These are phyloP conservation scores for Zygosaccharomyces kombuchaensis DNA, from an alignment of 805 yeast species.

Conservation along the genomic window DNA sequence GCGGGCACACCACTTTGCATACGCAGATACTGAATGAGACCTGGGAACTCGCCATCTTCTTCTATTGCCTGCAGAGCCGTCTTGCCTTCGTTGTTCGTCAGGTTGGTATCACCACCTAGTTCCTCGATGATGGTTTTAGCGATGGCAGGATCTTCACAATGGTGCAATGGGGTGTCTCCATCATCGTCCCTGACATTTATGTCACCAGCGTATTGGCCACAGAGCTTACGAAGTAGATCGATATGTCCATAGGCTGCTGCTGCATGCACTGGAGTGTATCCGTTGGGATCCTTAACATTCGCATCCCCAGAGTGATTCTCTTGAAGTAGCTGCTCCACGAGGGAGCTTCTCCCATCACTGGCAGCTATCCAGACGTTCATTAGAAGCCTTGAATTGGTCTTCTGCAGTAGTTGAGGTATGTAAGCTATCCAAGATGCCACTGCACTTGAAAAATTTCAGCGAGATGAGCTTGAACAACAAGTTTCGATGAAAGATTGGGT, in stretches of 20 bases:
- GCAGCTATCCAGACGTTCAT: conserved; percentile 93
- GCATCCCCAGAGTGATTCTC: conserved; percentile 49
- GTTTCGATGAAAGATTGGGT: neutral
- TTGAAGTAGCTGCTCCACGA: conserved; percentile 54
- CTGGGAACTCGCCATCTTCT: conserved; percentile 84
- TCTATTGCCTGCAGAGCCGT: conserved; percentile 71
- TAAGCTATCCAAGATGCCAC: neutral
- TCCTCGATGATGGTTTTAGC: conserved; percentile 67
- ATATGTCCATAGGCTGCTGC: conserved; percentile 90
- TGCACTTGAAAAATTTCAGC: conserved; percentile 1
- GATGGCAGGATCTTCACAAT: conserved; percentile 64
- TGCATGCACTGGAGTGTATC: conserved; percentile 96
- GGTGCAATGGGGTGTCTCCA: conserved; percentile 95
- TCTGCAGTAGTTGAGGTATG: neutral
- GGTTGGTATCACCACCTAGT: conserved; percentile 58
- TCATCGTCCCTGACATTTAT: conserved; percentile 79
- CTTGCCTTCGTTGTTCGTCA: conserved; percentile 67
- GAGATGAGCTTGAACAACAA: neutral
- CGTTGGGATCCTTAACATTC: conserved; percentile 81
- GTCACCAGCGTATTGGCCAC: conserved; percentile 59
- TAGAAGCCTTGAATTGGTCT: neutral
- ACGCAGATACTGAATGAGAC: conserved; percentile 62
- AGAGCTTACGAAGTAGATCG: conserved; percentile 47
- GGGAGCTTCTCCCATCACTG: conserved; percentile 66
- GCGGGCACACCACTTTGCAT: conserved; percentile 31